Evolutionary conservation across 331 rosid species (phyloP).

Genomic region (Phaseolus coccineus): DNA sequence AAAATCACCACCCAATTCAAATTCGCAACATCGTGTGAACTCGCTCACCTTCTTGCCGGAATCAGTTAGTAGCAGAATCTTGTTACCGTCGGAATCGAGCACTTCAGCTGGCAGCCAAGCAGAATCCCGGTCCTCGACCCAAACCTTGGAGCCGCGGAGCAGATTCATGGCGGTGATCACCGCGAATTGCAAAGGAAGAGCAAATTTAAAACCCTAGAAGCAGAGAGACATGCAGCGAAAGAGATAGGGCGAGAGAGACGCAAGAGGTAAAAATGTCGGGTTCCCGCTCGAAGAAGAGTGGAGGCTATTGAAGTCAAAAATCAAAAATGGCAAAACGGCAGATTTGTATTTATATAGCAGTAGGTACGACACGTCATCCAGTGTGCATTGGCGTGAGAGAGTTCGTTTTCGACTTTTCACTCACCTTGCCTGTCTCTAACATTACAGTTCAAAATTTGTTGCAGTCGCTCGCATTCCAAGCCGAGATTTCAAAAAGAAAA

Average conservation of each 20-base stretch:
- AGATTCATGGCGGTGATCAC: conserved; percentile 61
- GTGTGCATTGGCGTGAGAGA: neutral
- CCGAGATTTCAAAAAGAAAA: neutral
- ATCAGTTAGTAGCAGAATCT: conserved; percentile 53
- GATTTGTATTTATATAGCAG: conserved; percentile 46
- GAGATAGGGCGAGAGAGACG: neutral
- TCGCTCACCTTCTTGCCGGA: conserved; percentile 80
- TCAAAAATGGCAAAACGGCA: conserved; percentile 55
- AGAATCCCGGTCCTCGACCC: conserved; percentile 72
- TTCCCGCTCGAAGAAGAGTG: conserved; percentile 83
- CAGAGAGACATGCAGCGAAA: neutral
- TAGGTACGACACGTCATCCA: conserved; percentile 59
- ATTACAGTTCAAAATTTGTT: neutral
- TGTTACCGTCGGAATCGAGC: conserved; percentile 56
- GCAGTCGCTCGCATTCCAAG: neutral
- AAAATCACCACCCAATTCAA: neutral
- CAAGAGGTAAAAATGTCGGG: conserved; percentile 37
- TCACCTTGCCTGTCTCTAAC: neutral
- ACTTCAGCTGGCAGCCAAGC: conserved; percentile 90
- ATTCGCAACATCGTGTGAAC: neutral
- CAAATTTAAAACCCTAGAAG: conserved; percentile 59
- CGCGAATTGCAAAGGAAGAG: neutral
- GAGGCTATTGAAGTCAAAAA: conserved; percentile 42
- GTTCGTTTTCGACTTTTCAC: conserved; percentile 31
- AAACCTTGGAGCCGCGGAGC: conserved; percentile 88